Base-by-base conservation (phyloP, 139 green algal genomes). In the Chlamydomonas sp. region DNA sequence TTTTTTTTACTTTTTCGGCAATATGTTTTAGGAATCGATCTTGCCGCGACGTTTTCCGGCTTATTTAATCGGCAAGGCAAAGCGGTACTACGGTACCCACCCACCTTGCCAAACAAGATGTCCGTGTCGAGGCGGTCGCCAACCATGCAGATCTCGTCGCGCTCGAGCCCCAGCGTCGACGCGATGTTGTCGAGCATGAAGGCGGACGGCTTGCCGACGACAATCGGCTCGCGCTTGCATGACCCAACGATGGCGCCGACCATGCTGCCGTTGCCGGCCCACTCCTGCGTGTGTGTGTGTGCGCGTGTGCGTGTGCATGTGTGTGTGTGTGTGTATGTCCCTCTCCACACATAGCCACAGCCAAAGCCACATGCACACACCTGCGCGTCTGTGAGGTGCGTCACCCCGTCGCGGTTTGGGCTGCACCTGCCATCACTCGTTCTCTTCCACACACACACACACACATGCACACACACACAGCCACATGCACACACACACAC, bases 111-210 rank as follows among this genome's bases (percentile, higher is more conserved):
- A 79, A 99, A 99, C 60, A 96, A 78, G 68, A 99, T 96, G 80
- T 99, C 95, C 0, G 95, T 99, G 85, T 99, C 95, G 49, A 99
- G 90, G 31, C 95, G 82, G 80, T 99, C 95, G 5, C 95, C 95
- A 30, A 98, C 92, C 92, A 99, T 99, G 88, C 90, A 97, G 73
- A 99, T 99, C 82, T 99, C 81, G 31, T 88, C 67, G 33, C 82
- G 82, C 43, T 81, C 33, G 67, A 96, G 78, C 8, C 73, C 73
- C 49, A 88, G 85, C 43, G 77, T 80, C 35, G 76, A 83, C 54
- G 88, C 88, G 58, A 99, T 98, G 85, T 97, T 95, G 31, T 90
- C 87, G 49, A 98, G 82, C 94, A 98, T 98, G 82, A 98, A 98
- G 63, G 88, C 86, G 13, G 81, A 79, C 13, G 91, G 91, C 86